phyloP scores from a whole-genome alignment of 306 rosid species.

The Prunus fruticosa region DNA sequence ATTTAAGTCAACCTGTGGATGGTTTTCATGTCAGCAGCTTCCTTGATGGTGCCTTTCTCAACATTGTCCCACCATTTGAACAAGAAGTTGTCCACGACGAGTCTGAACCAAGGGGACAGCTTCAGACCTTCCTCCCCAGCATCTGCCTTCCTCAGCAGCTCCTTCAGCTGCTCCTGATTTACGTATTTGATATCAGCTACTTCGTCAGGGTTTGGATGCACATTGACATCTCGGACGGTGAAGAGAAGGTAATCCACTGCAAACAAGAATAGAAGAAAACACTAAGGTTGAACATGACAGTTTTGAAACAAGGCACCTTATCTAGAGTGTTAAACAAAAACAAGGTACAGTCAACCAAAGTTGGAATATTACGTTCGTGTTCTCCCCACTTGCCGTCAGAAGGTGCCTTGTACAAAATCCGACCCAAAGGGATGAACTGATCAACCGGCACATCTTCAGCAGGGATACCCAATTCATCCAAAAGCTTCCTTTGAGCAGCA shows the following conservation, averaged over 20 bases:
- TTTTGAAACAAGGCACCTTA: neutral
- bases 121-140: constrained; percentile 93
- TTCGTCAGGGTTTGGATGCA: constrained; percentile 89
- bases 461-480: constrained; percentile 89
- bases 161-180: constrained; percentile 74
- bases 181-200: constrained; percentile 82
- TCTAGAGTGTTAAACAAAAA: neutral
- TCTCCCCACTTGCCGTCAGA: constrained; percentile 99
- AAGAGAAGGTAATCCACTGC: constrained; percentile 97
- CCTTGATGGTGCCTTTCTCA: constrained; percentile 64
- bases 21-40: constrained; percentile 83
- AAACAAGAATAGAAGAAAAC: constrained; percentile 29
- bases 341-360: constrained; percentile 1
- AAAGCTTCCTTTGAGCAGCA: constrained; percentile 98
- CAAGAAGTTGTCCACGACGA: constrained; percentile 92
- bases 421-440: constrained; percentile 82
- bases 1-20: constrained; percentile 71
- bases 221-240: constrained; percentile 72
- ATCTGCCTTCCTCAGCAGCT: constrained; percentile 87
- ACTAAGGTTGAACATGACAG: constrained; percentile 9
- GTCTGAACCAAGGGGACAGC: constrained; percentile 98
- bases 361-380: constrained; percentile 75
- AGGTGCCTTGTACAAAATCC: constrained; percentile 95
- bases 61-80: constrained; percentile 98
- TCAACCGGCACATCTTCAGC: constrained; percentile 95